These are phyloP conservation scores for Thraustotheca clavata DNA, from an alignment of 352 stramenopile species.

Conservation along the genomic window DNA sequence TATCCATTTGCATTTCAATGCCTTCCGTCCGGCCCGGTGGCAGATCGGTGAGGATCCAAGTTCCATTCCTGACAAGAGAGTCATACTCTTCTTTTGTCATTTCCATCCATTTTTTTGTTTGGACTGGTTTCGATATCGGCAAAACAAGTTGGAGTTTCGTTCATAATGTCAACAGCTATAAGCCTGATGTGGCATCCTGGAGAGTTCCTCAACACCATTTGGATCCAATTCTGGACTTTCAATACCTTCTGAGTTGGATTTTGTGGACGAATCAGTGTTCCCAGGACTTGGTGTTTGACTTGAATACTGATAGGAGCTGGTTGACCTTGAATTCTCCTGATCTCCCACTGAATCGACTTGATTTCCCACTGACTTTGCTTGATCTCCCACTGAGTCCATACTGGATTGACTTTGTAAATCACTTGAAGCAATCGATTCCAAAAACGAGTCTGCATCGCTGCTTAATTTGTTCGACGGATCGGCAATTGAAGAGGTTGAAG, in stretches of 20 bases:
- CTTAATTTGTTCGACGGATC: no score
- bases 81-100: constrained; percentile 17
- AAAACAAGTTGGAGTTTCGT: constrained; percentile 6
- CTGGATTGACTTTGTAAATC: no score
- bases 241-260: background rate
- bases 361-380: no score
- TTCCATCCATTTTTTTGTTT: constrained; percentile 16
- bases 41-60: constrained; percentile 11
- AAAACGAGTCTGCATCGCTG: no score
- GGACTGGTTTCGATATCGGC: constrained; percentile 7
- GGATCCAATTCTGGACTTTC: background rate
- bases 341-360: background rate
- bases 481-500: no score
- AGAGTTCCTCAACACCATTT: constrained; percentile 1
- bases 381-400: no score
- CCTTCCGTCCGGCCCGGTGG: constrained; percentile 20
- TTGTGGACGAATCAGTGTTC: background rate
- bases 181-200: background rate
- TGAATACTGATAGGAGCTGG: background rate
- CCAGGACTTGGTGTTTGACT: background rate
- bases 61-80: constrained; percentile 21
- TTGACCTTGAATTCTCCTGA: no score
- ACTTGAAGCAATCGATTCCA: no score
- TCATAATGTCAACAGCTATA: background rate
- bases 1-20: constrained; percentile 26